phyloP scores from a whole-genome alignment of 2,329 filamentous ascomycete genomes.

The Blastomyces silverae region DNA sequence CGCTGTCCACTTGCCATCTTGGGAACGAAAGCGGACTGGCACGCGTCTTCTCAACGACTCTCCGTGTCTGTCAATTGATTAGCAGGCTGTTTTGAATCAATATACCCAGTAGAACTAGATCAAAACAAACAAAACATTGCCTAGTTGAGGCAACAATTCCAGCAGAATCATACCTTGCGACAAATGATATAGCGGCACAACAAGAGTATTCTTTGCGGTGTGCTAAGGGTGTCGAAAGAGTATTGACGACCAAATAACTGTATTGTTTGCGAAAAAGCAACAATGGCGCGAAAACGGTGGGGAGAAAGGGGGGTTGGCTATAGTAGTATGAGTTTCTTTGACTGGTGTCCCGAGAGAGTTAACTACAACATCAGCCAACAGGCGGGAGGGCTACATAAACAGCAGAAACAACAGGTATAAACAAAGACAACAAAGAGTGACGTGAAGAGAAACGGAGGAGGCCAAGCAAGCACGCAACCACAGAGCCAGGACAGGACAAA shows the following conservation, averaged over 20 bases:
- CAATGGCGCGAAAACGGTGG: background rate
- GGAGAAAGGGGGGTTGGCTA: background rate
- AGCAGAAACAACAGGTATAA: slow-evolving; percentile 17
- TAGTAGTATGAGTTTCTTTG: slow-evolving; percentile 1
- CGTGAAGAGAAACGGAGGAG: slow-evolving; percentile 16
- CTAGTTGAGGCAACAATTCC: background rate
- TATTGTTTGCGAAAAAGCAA: slow-evolving; percentile 7
- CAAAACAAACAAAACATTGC: slow-evolving; percentile 7
- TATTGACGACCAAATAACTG: background rate
- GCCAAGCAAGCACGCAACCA: slow-evolving; percentile 17
- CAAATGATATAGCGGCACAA: background rate
- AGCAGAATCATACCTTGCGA: slow-evolving; percentile 6
- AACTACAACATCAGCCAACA: slow-evolving; percentile 12
- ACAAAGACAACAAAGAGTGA: slow-evolving; percentile 17
- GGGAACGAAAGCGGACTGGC: background rate
- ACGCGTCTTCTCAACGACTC: background rate
- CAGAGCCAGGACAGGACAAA: slow-evolving; percentile 24
- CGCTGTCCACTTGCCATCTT: slow-evolving; percentile 53
- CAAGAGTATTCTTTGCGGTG: background rate
- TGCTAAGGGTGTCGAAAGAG: background rate
- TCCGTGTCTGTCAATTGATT: slow-evolving; percentile 3
- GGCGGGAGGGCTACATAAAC: slow-evolving; percentile 17
- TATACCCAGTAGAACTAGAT: background rate
- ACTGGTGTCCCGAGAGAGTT: background rate
- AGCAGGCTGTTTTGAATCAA: background rate